Base-by-base conservation (phyloP, 495 filamentous ascomycete genomes). In the Saxophila tyrrhenica region DNA sequence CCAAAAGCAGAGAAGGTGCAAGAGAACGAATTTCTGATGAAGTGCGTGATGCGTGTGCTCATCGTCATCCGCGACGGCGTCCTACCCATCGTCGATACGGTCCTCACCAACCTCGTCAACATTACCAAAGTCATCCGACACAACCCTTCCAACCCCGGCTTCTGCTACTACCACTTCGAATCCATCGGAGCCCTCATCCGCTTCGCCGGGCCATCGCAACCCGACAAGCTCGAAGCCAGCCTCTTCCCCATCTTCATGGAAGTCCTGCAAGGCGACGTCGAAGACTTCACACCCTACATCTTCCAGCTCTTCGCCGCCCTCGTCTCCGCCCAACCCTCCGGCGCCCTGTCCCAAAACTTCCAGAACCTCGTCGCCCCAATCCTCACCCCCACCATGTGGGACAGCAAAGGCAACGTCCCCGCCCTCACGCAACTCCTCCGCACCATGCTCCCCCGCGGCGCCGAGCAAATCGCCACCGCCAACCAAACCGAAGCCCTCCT, bases 121-220 rank as follows among this genome's bases (percentile, higher is more conserved):
- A 95, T 99, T 61, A 95, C 87, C 5, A 78, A 82, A 56, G 80
- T 92, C 58, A 97, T 94, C 66, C 81, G 85, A 61, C 75, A 80
- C 56, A 99, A 99, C 68, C 94, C 94, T 1, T 94, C 88, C 70
- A 99, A 99, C 69, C 94, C 94, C 1, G 78, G 89, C 16, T 99
- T 99, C 70, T 95, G 94, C 70, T 96, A 99, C 70, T 99, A 89
- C 69, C 88, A 94, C 65, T 99, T 99, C 54, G 94, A 99, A 69
- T 83, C 85, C 1, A 68, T 97, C 44, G 94, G 92, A n/a, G 90
- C 92, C n/a, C 78, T 99, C 45, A 88, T 97, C 59, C 85, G 82
- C 56, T 89, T 82, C 62, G 80, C 80, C 56, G 86, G 78, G 51
- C 79, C 81, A 35, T 72, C 75, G 22, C 79, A 85, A 56, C 80